Conservation (phyloP, 371 early-diverging fungal genomes). For the Batkoa obscura region DNA sequence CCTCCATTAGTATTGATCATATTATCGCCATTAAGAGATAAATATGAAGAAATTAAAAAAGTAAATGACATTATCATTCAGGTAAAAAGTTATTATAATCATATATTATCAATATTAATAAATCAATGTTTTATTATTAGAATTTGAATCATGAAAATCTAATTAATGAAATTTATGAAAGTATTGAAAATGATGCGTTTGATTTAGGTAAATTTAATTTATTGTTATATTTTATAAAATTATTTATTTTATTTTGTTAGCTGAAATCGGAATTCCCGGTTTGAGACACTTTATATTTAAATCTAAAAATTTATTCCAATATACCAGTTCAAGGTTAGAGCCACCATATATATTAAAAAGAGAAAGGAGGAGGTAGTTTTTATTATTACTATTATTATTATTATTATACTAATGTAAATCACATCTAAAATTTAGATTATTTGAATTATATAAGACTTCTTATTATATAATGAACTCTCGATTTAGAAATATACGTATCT, state of each 20-base stretch:
- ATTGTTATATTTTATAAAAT: not conserved
- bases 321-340: not conserved
- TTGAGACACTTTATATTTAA: constrained; percentile 5
- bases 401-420: not conserved
- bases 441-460: not conserved
- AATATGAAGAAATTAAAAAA: constrained; percentile 58
- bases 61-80: constrained; percentile 43
- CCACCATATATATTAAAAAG: not conserved
- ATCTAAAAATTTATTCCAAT: not conserved
- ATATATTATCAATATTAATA: not conserved
- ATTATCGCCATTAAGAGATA: constrained; percentile 50
- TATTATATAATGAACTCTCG: not conserved
- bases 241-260: not conserved
- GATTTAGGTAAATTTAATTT: too few species aligned
- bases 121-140: too few species aligned
- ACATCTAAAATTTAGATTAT: not conserved
- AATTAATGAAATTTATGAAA: not conserved
- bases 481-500: not conserved
- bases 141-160: not conserved
- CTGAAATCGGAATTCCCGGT: not conserved
- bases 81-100: constrained; percentile 9
- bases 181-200: too few species aligned
- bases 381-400: too few species aligned
- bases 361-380: not conserved
- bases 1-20: constrained; percentile 46